Base-by-base conservation (phyloP, 495 filamentous ascomycete genomes). In the Elasticomyces elasticus region DNA sequence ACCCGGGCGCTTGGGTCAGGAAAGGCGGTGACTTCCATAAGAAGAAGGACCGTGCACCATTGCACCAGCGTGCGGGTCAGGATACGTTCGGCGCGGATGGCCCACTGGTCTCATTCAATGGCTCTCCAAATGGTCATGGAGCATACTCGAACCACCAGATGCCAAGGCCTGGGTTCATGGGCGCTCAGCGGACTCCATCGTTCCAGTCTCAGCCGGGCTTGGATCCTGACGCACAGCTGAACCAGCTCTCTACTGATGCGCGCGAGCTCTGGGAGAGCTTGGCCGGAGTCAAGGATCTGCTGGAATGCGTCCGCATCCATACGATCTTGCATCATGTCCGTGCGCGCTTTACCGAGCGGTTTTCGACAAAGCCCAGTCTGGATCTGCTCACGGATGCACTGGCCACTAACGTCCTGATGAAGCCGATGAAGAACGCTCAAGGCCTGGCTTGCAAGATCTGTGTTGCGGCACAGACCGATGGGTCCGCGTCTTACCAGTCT, bases 301-400 rank as follows among this genome's bases (percentile, higher is more conserved):
- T 78, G 9, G 74, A 76, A 24, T 77, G 76, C 58, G 72, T 85
- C 45, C 74, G 80, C 45, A 72, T 87, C 7, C 78, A 78, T 54
- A 78, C 79, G 46, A 71, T 82, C 7, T 76, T 90, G 50, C 75
- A 83, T 54, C 81, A 84, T 64, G 62, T 79, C 13, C 68, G 75
- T 52, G 64, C 71, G 49, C 75, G 74, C 45, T 86, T 79, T 60
- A 67, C 69, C 15, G 63, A 67, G 15, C 69, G 67, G 27, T 87
- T 83, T 62, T 62, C 69, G 13, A 74, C 78, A 30, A 73, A 74
- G 33, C 79, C 79, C 0, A 69, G 70, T 23, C 59, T 89, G 28
- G 52, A 74, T 52, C 72, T 84, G 67, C 83, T 89, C 55, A 74
- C 80, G 30, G 80, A 86, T 51, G 82, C 81, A 13, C 69, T 89